phyloP scores from a whole-genome alignment of 192 early-diverging fungal genomes.

The Paraglomus brasilianum region DNA sequence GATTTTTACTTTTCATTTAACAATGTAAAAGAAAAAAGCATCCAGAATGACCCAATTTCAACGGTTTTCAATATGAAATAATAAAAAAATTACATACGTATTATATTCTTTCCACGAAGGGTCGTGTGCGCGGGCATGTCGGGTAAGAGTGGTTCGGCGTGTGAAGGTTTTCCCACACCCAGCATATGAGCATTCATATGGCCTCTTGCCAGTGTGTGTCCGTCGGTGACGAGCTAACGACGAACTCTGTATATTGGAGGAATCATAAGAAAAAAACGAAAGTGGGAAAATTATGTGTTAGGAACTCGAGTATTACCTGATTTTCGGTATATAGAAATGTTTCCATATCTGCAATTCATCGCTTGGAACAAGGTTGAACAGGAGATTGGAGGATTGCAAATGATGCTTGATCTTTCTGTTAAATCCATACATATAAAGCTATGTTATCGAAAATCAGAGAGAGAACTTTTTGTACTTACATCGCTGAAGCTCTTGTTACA shows the following conservation, averaged over 20 bases:
- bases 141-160: conserved; percentile 61
- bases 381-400: too few species aligned
- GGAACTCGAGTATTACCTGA: too few species aligned
- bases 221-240: conserved; percentile 76
- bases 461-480: conserved; percentile 36
- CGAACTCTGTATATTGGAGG: conserved; percentile 36
- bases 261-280: background rate
- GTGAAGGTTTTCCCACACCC: conserved; percentile 77
- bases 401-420: too few species aligned
- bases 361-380: too few species aligned
- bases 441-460: background rate
- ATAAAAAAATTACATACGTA: conserved; percentile 5
- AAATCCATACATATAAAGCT: too few species aligned
- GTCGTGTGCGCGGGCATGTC: conserved; percentile 42
- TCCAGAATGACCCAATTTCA: too few species aligned
- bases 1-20: too few species aligned
- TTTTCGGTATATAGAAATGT: too few species aligned
- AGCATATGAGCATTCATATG: conserved; percentile 65
- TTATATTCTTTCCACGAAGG: conserved; percentile 30
- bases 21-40: too few species aligned
- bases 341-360: too few species aligned
- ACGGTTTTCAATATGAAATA: too few species aligned
- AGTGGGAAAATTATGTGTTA: too few species aligned
- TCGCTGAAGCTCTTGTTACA: conserved; percentile 74
- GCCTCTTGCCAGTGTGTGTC: conserved; percentile 76